These are phyloP conservation scores for Cadophora gregata DNA, from an alignment of 2,329 filamentous ascomycete species.

Conservation along the genomic window DNA sequence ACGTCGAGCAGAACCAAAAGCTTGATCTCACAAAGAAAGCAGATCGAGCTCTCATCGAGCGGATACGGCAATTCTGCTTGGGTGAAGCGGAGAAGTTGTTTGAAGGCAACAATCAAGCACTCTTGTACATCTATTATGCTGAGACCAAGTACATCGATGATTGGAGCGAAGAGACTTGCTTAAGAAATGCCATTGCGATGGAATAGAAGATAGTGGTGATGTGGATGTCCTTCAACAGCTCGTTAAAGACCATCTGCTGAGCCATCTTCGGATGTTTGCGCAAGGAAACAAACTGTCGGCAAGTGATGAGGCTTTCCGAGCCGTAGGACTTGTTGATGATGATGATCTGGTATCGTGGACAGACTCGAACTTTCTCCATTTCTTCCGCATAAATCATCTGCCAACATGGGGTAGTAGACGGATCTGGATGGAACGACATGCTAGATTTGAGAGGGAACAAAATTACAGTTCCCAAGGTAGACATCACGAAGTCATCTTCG, in stretches of 20 bases:
- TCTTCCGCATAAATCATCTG: constrained; percentile 20
- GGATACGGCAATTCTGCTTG: constrained; percentile 17
- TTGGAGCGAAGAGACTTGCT: constrained; percentile 14
- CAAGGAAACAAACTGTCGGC: neutral
- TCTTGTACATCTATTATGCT: constrained; percentile 15
- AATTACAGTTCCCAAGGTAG: neutral
- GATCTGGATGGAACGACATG: constrained; percentile 1
- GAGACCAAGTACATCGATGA: constrained; percentile 5
- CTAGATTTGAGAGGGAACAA: neutral
- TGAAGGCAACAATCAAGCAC: constrained; percentile 2
- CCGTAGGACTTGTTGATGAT: neutral
- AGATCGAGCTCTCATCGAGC: constrained; percentile 17
- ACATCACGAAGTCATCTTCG: constrained; percentile 1
- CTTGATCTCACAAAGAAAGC: neutral
- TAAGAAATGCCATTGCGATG: neutral
- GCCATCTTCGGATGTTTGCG: neutral
- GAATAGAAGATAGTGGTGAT: neutral
- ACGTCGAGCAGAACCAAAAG: constrained; percentile 5
- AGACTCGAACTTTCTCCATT: neutral
- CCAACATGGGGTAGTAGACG: constrained; percentile 20
- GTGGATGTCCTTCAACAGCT: neutral
- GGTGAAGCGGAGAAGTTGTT: constrained; percentile 8
- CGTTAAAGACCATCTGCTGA: neutral
- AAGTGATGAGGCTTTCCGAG: neutral
- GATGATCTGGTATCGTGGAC: constrained; percentile 3